A percentile compares a stretch with the other conserved stretches of the same genome.
phyloP scores from a whole-genome alignment of 1,139 yeast genomes.

The Sugiyamaella xylanicola region DNA sequence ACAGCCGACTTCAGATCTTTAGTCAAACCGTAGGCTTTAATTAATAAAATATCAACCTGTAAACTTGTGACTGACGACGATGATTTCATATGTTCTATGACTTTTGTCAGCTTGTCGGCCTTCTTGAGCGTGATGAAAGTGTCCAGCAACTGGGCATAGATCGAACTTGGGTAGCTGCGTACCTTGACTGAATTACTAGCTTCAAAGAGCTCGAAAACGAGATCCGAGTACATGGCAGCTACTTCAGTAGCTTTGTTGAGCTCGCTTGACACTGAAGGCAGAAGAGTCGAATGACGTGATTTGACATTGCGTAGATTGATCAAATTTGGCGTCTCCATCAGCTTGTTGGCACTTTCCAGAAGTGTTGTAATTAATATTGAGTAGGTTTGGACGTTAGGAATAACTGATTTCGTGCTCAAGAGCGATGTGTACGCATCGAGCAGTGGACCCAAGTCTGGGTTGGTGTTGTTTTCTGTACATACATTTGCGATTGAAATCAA shows the following conservation, averaged over 20 bases:
- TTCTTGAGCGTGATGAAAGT: slow-evolving; percentile 27
- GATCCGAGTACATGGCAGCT: slow-evolving; percentile 27
- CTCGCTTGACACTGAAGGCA: slow-evolving; percentile 20
- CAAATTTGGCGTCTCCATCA: slow-evolving; percentile 8
- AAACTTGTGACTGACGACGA: not conserved
- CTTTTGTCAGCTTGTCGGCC: slow-evolving; percentile 19
- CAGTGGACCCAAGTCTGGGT: slow-evolving; percentile 28
- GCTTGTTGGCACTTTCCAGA: slow-evolving; percentile 32
- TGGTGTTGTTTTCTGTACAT: slow-evolving; percentile 2
- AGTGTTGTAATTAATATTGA: slow-evolving; percentile 36
- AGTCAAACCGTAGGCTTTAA: slow-evolving; percentile 28
- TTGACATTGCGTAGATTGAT: slow-evolving; percentile 14
- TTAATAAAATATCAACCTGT: slow-evolving; percentile 20
- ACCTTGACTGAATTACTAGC: slow-evolving; percentile 35
- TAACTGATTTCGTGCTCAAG: slow-evolving; percentile 30
- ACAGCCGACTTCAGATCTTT: slow-evolving; percentile 27
- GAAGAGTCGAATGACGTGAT: slow-evolving; percentile 23
- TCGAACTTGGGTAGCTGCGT: slow-evolving; percentile 27
- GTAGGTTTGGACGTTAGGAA: slow-evolving; percentile 40
- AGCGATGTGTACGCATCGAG: slow-evolving; percentile 40
- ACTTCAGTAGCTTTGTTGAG: not conserved
- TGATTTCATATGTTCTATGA: slow-evolving; percentile 14
- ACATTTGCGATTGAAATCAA: slow-evolving; percentile 10
- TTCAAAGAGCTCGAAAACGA: slow-evolving; percentile 37
- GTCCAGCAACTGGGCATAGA: slow-evolving; percentile 29